Conservation (phyloP, 1,284 basidiomycete genomes). For the Ceratobasidium papillatum region DNA sequence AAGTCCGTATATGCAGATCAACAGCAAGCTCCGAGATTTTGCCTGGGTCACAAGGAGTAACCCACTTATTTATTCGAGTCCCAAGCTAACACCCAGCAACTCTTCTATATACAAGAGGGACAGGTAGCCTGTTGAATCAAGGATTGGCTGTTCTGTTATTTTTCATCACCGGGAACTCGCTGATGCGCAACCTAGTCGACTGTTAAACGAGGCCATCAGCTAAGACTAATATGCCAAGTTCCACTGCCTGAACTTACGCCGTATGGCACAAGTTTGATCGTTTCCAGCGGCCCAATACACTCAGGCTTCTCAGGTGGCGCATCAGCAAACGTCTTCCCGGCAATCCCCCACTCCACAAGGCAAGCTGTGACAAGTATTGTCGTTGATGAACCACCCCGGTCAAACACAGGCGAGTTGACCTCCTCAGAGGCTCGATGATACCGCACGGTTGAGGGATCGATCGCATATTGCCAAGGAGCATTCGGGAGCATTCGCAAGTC, state of each 20-base stretch:
- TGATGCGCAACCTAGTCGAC: slow-evolving; percentile 26
- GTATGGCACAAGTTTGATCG: slow-evolving; percentile 7
- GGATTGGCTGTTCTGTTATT: neutral
- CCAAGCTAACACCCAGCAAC: neutral
- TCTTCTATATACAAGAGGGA: neutral
- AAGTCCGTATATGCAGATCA: neutral
- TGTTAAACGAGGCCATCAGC: neutral
- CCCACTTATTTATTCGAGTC: neutral
- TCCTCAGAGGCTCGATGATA: neutral
- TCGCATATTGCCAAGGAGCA: slow-evolving; percentile 20
- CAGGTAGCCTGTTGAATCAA: neutral
- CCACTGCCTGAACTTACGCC: neutral
- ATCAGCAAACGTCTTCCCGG: slow-evolving; percentile 17
- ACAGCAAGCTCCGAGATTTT: slow-evolving; percentile 27
- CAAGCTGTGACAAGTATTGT: slow-evolving; percentile 1
- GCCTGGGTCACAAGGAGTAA: slow-evolving; percentile 18
- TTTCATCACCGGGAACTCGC: slow-evolving; percentile 23
- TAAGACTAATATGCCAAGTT: neutral
- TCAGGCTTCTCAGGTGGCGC: slow-evolving; percentile 26
- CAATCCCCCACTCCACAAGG: slow-evolving; percentile 17
- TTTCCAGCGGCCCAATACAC: slow-evolving; percentile 14
- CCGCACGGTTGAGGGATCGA: slow-evolving; percentile 4
- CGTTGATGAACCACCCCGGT: slow-evolving; percentile 6
- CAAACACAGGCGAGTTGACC: slow-evolving; percentile 10
- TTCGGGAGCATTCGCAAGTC: slow-evolving; percentile 10